Percentiles rank a stretch among this genome's conserved stretches.
phyloP scores from a whole-genome alignment of 192 early-diverging fungal genomes.

The Rhizophlyctis rosea region DNA sequence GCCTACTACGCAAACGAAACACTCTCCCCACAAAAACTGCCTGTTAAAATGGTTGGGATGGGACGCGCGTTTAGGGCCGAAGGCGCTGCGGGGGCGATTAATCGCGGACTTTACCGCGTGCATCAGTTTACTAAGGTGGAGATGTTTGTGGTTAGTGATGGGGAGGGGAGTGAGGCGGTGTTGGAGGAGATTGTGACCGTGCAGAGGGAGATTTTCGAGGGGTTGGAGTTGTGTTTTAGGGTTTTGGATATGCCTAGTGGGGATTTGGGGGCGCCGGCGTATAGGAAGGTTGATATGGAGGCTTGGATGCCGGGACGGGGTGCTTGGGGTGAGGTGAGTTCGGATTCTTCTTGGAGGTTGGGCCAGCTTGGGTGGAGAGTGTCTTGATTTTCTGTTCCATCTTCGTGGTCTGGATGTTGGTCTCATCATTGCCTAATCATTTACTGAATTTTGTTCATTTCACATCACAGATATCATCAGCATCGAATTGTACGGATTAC shows the following conservation, averaged over 20 bases:
- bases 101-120: conserved; percentile 86
- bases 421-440: conserved; percentile 10
- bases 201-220: conserved; percentile 71
- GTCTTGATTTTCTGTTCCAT: no score
- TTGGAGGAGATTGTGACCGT: conserved; percentile 69
- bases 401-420: no score
- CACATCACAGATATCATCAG: conserved; percentile 68
- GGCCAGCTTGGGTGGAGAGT: no score
- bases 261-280: conserved; percentile 89
- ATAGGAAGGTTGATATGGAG: conserved; percentile 90
- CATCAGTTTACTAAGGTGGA: conserved; percentile 97
- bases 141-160: conserved; percentile 69
- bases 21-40: conserved; percentile 56
- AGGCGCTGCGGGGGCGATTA: conserved; percentile 77
- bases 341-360: no score
- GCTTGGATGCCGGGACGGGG: conserved; percentile 94
- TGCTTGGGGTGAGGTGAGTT: conserved; percentile 76
- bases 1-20: conserved; percentile 75
- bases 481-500: conserved; percentile 92
- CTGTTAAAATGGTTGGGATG: conserved; percentile 72
- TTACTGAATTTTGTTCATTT: conserved; percentile 12
- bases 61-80: conserved; percentile 90
- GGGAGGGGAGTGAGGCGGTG: conserved; percentile 60
- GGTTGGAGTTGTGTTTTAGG: conserved; percentile 76
- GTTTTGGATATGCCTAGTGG: conserved; percentile 89